Evolutionary conservation across 2,329 filamentous ascomycete genomes (phyloP), one percentile per base, ranked within the genome.

Genomic region (Cadophora sp.): DNA sequence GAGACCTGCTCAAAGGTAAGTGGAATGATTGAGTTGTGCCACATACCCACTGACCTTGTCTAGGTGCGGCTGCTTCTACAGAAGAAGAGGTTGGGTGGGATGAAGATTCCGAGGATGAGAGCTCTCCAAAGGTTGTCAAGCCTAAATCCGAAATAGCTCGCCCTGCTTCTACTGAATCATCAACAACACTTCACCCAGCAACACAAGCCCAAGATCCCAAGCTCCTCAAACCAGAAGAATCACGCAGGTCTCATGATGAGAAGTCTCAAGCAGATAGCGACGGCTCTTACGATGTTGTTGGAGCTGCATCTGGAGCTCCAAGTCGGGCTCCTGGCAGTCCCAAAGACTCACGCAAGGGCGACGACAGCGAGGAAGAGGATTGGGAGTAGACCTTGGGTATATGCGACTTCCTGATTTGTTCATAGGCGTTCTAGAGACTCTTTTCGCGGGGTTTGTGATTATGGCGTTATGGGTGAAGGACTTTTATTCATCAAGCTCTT

Each of bases 231-330:
- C 84, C 89, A 30, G 80, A 81, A 36, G 87, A 91, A 73, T 82
- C 89, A 20, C 89, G 92, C 58, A 88, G 85, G 75, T 96, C 94
- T 30, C 91, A 96, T 75, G 94, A 97, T 76, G 91, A 94, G 78
- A 94, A 95, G 78, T 96, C 92, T 30, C 92, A 96, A 73, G 89
- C 94, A 8, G 96, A 96, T 75, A 97, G 95, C 77, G 96, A 99
- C 74, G 93, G 93, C 20, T 97, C 94, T 81, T 99, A 99, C 78
- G 96, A 99, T 78, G 85, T 99, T 41, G 93, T 99, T 55, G 91
- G 91, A 8, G 89, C 90, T 6, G 83, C 88, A 55, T 94, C 91
- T 61, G 92, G 91, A 59, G 87, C 88, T 53, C 88, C 90, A 45
- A 97, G 92, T 78, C 91, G 92, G 71, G 90, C 93, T 20, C 91